Conservation (phyloP, 495 filamentous ascomycete genomes). For the Talaromyces ruber region DNA sequence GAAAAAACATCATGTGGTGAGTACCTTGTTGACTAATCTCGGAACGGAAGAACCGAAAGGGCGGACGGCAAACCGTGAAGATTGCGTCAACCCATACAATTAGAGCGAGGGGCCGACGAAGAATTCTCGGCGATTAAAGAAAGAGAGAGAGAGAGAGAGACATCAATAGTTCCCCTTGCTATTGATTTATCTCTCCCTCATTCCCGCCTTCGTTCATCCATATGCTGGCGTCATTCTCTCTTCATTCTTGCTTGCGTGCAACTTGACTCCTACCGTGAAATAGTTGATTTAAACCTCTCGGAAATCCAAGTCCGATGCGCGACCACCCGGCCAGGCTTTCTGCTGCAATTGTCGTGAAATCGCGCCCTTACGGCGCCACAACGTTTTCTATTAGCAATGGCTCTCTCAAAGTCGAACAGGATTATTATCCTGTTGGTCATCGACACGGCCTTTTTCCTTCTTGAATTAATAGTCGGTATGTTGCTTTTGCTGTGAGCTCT, state of each 20-base stretch:
- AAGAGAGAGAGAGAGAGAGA: neutral
- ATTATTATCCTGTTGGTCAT: slow-evolving; percentile 90
- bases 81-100: neutral
- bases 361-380: neutral
- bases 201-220: neutral
- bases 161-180: neutral
- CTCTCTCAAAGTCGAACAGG: slow-evolving; percentile 82
- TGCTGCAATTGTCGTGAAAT: neutral
- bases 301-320: slow-evolving; percentile 1
- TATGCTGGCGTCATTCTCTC: neutral
- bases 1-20: too few species aligned
- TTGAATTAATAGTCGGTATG: slow-evolving; percentile 73
- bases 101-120: neutral
- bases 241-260: neutral
- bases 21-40: neutral
- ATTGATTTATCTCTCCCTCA: neutral
- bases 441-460: slow-evolving; percentile 78
- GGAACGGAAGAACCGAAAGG: neutral
- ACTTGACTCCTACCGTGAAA: neutral
- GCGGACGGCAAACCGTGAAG: neutral
- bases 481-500: neutral
- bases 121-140: neutral
- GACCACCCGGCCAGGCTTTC: neutral
- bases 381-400: slow-evolving; percentile 45
- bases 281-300: neutral